Conservation (phyloP, 164 flowering plant genomes). For the Sextonia rubra region DNA sequence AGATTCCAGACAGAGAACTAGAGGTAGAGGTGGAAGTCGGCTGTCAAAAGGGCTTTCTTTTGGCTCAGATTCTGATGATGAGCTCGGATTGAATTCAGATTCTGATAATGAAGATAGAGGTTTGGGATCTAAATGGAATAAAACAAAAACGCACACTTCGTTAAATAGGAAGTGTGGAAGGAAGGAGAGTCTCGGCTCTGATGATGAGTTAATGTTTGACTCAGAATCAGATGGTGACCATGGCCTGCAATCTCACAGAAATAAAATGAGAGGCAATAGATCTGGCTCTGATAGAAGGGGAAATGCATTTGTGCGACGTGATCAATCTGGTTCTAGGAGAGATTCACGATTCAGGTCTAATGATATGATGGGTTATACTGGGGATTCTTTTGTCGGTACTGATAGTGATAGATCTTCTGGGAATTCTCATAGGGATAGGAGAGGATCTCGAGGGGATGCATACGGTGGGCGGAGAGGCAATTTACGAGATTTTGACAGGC, state of each 20-base stretch:
- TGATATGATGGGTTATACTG: constrained; percentile 17
- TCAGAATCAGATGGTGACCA: constrained; percentile 41
- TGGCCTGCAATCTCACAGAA: constrained; percentile 15
- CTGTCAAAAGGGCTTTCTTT: constrained; percentile 34
- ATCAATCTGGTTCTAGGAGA: constrained; percentile 10
- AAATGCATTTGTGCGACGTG: constrained; percentile 19
- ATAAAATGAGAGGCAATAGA: constrained; percentile 27
- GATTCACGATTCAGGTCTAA: constrained; percentile 15
- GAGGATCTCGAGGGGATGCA: constrained; percentile 21
- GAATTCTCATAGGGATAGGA: constrained; percentile 15
- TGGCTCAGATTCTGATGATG: constrained; percentile 60
- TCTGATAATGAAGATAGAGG: constrained; percentile 34
- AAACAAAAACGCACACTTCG: constrained; percentile 15
- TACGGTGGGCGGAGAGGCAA: too few relatives aligned
- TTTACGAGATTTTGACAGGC: constrained; percentile 16
- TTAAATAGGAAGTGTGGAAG: constrained; percentile 21
- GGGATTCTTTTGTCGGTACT: constrained; percentile 17
- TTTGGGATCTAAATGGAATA: constrained; percentile 22
- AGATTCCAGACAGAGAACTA: constrained; percentile 32
- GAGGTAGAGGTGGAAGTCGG: constrained; percentile 28
- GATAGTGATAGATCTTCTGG: constrained; percentile 23
- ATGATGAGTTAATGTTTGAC: constrained; percentile 28
- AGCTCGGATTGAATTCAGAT: constrained; percentile 38
- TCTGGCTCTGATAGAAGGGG: constrained; percentile 23
- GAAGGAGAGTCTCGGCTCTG: constrained; percentile 26